Evolutionary conservation across 108 stramenopile genomes (phyloP), one percentile per base, ranked within the genome.

Genomic region (Aureococcus anophagefferens): DNA sequence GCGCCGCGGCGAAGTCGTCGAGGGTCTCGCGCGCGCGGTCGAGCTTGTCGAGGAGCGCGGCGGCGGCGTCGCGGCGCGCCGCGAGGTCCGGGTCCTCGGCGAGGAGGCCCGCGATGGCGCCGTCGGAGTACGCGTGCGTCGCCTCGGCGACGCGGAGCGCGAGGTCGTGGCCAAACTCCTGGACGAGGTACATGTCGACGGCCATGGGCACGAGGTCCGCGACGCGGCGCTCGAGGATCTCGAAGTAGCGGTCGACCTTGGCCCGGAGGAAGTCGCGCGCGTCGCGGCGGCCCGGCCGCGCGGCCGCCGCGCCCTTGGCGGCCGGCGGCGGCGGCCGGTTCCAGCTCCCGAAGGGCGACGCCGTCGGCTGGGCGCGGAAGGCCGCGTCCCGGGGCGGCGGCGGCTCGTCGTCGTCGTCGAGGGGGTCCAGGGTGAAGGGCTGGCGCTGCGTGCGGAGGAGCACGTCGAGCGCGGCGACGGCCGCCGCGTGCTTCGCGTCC

Each of bases 371-470:
- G 40, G 9, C 40, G 9, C 13, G 9, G 40, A 44, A 44, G 31
- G 69, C 82, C 34, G 82, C 82, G 64, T 86, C 85, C 35, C 75
- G 76, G 30, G 85, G 82, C 18, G 84, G 80, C 17, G 82, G 83
- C 25, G 83, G 80, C 40, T 84, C 82, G 51, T 86, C 86, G 31
- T 80, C 70, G 37, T 80, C 79, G 17, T 32, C 34, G 15, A 85
- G 72, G 9, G 71, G 75, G 46, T 83, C 84, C 63, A 83, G 79
- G 0, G 84, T 79, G 34, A 81, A 73, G 32, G 46, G 74, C 21
- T 67, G 71, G 36, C 83, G 81, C 14, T 76, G 59, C 46, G 83
- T 77, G 71, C 76, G 69, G 64, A 85, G 83, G 18, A 85, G 72
- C 46, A 79, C 44, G 63, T 33, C 45, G 29, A 85, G 81, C 51